Evolutionary conservation across 176 grass and related monocot genomes (phyloP).

Genomic region (Hordeum vulgare): DNA sequence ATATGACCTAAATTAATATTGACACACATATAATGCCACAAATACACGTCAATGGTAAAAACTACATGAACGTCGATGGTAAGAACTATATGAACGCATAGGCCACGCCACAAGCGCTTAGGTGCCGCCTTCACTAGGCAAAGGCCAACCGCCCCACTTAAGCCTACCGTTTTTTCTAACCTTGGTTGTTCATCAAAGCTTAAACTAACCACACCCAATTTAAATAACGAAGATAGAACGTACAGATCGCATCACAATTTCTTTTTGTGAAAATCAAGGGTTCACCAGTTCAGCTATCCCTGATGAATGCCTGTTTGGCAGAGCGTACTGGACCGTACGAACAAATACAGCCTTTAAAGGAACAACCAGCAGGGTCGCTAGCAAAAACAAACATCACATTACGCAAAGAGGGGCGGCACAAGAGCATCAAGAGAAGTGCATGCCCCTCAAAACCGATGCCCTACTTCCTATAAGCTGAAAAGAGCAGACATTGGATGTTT

Average conservation of each 20-base stretch:
- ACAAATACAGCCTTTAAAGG: neutral
- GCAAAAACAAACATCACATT: neutral
- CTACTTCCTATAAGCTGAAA: constrained; percentile 23
- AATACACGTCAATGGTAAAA: too few relatives aligned
- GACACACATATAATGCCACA: too few relatives aligned
- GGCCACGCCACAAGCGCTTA: too few relatives aligned
- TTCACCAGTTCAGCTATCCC: neutral
- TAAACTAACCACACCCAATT: neutral
- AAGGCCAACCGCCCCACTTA: too few relatives aligned
- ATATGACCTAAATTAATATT: too few relatives aligned
- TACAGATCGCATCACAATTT: neutral
- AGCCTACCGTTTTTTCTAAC: too few relatives aligned
- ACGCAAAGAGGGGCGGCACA: neutral
- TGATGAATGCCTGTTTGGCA: neutral
- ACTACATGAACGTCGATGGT: too few relatives aligned
- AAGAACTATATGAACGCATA: too few relatives aligned
- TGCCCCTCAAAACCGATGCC: constrained; percentile 14
- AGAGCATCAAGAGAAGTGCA: constrained; percentile 4
- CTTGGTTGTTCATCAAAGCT: neutral
- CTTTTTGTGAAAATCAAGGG: neutral
- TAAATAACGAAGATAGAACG: neutral
- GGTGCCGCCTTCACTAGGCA: too few relatives aligned
- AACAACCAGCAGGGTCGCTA: neutral
- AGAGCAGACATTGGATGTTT: constrained; percentile 28
- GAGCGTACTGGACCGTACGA: neutral